These are phyloP conservation scores for Debaryomyces fabryi DNA, from an alignment of 1,139 yeast genomes.

Conservation along the genomic window DNA sequence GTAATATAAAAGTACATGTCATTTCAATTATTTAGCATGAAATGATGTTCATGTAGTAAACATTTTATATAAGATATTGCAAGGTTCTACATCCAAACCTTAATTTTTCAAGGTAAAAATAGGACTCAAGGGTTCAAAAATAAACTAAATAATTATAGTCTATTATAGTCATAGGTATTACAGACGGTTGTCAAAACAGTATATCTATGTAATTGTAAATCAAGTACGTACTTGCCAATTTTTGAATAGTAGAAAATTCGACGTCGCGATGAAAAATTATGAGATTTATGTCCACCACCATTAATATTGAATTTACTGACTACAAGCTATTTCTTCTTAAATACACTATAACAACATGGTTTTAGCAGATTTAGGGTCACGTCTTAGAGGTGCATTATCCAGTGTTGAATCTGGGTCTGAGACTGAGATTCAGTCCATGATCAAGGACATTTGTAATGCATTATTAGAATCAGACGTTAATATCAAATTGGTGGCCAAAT, in stretches of 20 bases:
- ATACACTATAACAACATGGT: constrained; percentile 60
- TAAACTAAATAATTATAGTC: not conserved
- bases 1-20: not conserved
- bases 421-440: constrained; percentile 52
- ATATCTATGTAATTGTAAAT: not conserved
- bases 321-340: not conserved
- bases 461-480: constrained; percentile 91
- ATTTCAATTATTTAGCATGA: not conserved
- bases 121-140: too few relatives aligned
- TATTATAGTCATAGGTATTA: not conserved
- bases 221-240: not conserved
- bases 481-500: constrained; percentile 73
- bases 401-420: constrained; percentile 46
- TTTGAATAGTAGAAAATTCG: constrained; percentile 1
- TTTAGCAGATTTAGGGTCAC: constrained; percentile 89
- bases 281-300: constrained; percentile 4
- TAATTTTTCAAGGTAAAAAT: too few relatives aligned
- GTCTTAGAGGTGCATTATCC: constrained; percentile 78
- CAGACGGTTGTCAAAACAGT: not conserved
- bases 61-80: not conserved
- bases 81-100: too few relatives aligned
- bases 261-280: constrained; percentile 7
- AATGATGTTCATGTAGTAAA: not conserved
- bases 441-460: constrained; percentile 89
- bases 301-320: not conserved